Percentiles rank a stretch among this genome's conserved stretches.
These are phyloP conservation scores for Comarum palustre DNA, from an alignment of 306 rosid genomes.

Conservation along the genomic window DNA sequence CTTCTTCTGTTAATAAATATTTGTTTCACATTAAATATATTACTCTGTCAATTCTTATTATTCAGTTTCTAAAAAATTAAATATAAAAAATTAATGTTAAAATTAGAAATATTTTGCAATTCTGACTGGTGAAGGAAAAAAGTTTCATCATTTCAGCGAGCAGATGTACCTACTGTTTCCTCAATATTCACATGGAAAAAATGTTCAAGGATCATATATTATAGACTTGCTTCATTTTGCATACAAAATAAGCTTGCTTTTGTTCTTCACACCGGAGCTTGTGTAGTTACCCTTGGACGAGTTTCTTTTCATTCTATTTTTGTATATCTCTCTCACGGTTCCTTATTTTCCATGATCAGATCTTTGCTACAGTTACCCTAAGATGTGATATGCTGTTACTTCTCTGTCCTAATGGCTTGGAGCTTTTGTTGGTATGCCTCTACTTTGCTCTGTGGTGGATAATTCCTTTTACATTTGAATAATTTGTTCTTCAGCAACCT, in stretches of 20 bases:
- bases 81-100: background rate
- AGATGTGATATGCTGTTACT: conserved; percentile 89
- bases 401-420: conserved; percentile 75
- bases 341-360: conserved; percentile 47
- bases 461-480: background rate
- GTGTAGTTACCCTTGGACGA: background rate
- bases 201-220: background rate
- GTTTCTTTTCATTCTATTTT: background rate
- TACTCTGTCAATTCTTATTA: background rate
- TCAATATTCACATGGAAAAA: background rate
- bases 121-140: background rate
- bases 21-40: background rate
- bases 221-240: background rate
- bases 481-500: background rate
- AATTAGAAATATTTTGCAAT: background rate
- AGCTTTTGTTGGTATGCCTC: conserved; percentile 68
- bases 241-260: background rate
- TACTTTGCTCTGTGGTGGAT: conserved; percentile 7
- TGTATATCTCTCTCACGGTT: conserved; percentile 11
- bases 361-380: conserved; percentile 71
- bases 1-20: background rate
- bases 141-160: background rate
- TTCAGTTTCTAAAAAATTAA: background rate
- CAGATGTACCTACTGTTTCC: background rate
- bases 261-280: background rate